These are phyloP conservation scores for Vararia minispora DNA, from an alignment of 768 basidiomycete species.

Conservation along the genomic window DNA sequence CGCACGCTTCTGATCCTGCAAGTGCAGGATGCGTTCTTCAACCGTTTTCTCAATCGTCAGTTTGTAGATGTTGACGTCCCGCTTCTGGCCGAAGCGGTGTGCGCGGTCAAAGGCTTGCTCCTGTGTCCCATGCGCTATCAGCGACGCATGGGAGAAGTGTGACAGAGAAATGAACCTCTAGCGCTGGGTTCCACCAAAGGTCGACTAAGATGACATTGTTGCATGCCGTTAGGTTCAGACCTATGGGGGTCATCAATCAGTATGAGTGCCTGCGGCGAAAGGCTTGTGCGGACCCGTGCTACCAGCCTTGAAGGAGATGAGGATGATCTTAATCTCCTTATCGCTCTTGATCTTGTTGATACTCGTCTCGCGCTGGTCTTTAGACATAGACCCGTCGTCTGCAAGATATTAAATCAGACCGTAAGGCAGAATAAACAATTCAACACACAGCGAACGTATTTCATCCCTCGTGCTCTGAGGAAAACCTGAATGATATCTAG, in stretches of 20 bases:
- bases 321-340: conserved; percentile 53
- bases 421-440: not conserved
- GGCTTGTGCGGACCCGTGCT: conserved; percentile 54
- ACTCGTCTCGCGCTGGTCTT: conserved; percentile 64
- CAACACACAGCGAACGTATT: conserved; percentile 77
- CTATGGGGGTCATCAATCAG: conserved; percentile 23
- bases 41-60: conserved; percentile 81
- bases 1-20: conserved; percentile 89
- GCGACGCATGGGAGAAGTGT: conserved; percentile 7
- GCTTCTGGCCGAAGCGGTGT: conserved; percentile 82
- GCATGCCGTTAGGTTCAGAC: conserved; percentile 85
- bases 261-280: not conserved
- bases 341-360: conserved; percentile 61
- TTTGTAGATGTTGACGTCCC: conserved; percentile 82
- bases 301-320: conserved; percentile 96
- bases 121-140: conserved; percentile 20
- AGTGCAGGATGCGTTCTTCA: conserved; percentile 77
- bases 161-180: conserved; percentile 44
- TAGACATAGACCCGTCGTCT: conserved; percentile 87
- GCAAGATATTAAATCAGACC: conserved; percentile 4
- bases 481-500: conserved; percentile 83
- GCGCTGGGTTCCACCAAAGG: conserved; percentile 91
- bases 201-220: conserved; percentile 92
- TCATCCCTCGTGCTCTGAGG: conserved; percentile 52
- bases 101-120: conserved; percentile 93